phyloP scores from a whole-genome alignment of 2,329 filamentous ascomycete species.

The Verticillium dahliae region DNA sequence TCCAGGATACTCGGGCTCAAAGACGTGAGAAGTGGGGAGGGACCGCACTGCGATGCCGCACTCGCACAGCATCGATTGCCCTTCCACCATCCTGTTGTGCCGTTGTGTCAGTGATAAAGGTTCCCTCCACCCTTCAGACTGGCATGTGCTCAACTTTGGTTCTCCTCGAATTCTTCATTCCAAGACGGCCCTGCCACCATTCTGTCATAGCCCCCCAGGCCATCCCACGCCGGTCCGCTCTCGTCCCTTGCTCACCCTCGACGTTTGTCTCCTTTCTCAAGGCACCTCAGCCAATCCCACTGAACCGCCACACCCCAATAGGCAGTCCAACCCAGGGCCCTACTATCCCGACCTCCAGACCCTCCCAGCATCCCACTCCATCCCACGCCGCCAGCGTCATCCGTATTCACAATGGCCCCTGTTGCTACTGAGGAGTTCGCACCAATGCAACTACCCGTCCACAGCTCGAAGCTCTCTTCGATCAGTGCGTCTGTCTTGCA shows the following conservation, averaged over 20 bases:
- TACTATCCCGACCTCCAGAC: slow-evolving; percentile 9
- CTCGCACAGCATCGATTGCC: background rate
- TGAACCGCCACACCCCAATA: slow-evolving; percentile 7
- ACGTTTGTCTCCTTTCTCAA: background rate
- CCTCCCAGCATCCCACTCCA: slow-evolving; percentile 20
- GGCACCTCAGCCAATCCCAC: background rate
- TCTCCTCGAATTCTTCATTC: slow-evolving; percentile 11
- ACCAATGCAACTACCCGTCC: slow-evolving; percentile 36
- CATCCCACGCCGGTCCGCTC: slow-evolving; percentile 10
- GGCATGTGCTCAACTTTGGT: slow-evolving; percentile 1
- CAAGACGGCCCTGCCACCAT: slow-evolving; percentile 11
- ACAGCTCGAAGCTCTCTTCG: slow-evolving; percentile 31
- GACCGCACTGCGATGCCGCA: background rate
- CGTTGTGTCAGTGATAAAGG: slow-evolving; percentile 4
- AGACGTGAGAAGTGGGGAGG: background rate
- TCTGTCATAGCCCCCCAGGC: background rate
- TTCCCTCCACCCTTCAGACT: background rate
- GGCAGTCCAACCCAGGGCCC: slow-evolving; percentile 9
- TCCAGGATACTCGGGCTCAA: background rate
- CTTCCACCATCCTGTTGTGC: background rate
- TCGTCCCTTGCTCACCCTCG: slow-evolving; percentile 2
- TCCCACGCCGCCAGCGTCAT: slow-evolving; percentile 25
- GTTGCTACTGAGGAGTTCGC: slow-evolving; percentile 37
- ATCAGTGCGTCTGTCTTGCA: slow-evolving; percentile 51
- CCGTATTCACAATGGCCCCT: slow-evolving; percentile 37